A percentile compares a stretch with the other conserved stretches of the same genome.
Evolutionary conservation across 768 basidiomycete species (phyloP).

Genomic region (Neoboletus subvelutipes): DNA sequence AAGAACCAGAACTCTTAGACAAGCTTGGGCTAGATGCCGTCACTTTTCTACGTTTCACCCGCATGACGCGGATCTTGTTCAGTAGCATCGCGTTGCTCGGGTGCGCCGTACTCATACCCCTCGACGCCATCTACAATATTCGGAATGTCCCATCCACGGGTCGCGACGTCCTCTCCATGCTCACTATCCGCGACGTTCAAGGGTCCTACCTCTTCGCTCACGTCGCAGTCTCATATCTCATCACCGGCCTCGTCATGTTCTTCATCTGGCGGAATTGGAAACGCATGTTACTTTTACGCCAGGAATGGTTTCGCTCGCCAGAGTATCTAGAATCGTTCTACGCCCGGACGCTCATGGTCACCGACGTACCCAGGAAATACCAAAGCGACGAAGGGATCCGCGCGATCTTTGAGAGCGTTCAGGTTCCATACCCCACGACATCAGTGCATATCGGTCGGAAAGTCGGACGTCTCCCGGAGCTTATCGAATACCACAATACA

Average conservation of each 20-base stretch:
- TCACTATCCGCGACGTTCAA: slow-evolving; percentile 82
- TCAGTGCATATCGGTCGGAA: slow-evolving; percentile 86
- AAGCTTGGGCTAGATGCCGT: slow-evolving; percentile 93
- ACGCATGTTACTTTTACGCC: slow-evolving; percentile 74
- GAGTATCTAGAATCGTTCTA: slow-evolving; percentile 91
- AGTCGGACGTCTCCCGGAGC: slow-evolving; percentile 84
- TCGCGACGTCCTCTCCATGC: slow-evolving; percentile 69
- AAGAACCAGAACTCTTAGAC: slow-evolving; percentile 86
- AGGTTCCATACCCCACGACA: slow-evolving; percentile 88
- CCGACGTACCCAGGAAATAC: slow-evolving; percentile 72
- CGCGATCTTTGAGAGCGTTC: slow-evolving; percentile 67
- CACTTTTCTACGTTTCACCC: slow-evolving; percentile 86
- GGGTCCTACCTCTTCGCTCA: slow-evolving; percentile 79
- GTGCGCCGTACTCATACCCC: slow-evolving; percentile 77
- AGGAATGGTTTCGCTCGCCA: slow-evolving; percentile 85
- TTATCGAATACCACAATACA: slow-evolving; percentile 89
- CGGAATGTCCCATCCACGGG: slow-evolving; percentile 49
- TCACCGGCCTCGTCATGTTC: slow-evolving; percentile 71
- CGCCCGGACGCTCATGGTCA: slow-evolving; percentile 85
- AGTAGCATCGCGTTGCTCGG: slow-evolving; percentile 57
- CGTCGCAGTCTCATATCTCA: slow-evolving; percentile 77
- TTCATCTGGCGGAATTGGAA: slow-evolving; percentile 76
- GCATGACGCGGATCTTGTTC: slow-evolving; percentile 79
- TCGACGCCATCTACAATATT: slow-evolving; percentile 85
- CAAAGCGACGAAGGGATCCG: slow-evolving; percentile 86